Percentiles rank a stretch among this genome's conserved stretches.
phyloP scores from a whole-genome alignment of 2,329 filamentous ascomycete species.

The Aspergillus sojae region DNA sequence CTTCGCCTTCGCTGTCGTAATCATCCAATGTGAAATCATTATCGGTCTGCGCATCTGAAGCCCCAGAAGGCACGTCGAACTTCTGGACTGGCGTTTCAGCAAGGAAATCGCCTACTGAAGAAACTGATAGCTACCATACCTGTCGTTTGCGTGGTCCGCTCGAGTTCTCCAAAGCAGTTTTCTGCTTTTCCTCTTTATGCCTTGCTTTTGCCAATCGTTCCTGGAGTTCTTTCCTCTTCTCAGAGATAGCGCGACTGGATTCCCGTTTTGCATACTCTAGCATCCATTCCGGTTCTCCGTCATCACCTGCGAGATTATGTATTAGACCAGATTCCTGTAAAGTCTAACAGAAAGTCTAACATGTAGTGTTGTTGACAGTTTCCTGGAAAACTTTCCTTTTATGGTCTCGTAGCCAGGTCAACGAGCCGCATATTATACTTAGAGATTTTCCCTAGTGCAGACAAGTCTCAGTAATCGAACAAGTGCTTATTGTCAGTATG shows the following conservation, averaged over 20 bases:
- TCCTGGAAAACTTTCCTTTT: constrained; percentile 65
- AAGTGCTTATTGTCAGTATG: neutral
- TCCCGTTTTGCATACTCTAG: constrained; percentile 72
- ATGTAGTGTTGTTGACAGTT: constrained; percentile 50
- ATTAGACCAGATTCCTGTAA: neutral
- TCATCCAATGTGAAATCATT: constrained; percentile 76
- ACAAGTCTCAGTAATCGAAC: neutral
- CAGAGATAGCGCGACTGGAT: constrained; percentile 67
- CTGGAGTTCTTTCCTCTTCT: constrained; percentile 73
- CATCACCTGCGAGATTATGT: constrained; percentile 49
- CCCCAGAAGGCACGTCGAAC: constrained; percentile 22
- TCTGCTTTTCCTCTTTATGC: constrained; percentile 63
- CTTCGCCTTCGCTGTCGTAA: constrained; percentile 66
- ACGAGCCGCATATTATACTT: constrained; percentile 82
- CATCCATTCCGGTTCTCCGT: constrained; percentile 84
- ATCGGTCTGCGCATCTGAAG: constrained; percentile 53
- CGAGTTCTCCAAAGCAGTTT: constrained; percentile 53
- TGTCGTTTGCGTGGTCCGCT: constrained; percentile 52
- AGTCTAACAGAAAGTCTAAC: constrained; percentile 31
- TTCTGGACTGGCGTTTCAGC: constrained; percentile 28
- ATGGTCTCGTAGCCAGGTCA: constrained; percentile 88
- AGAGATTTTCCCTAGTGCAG: constrained; percentile 75
- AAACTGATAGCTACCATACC: constrained; percentile 28
- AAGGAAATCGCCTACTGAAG: neutral
- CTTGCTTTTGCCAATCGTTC: constrained; percentile 67